Percentiles rank a stretch among this genome's conserved stretches.
Evolutionary conservation across 2,329 filamentous ascomycete genomes (phyloP).

Genomic region (Talaromyces sp.): DNA sequence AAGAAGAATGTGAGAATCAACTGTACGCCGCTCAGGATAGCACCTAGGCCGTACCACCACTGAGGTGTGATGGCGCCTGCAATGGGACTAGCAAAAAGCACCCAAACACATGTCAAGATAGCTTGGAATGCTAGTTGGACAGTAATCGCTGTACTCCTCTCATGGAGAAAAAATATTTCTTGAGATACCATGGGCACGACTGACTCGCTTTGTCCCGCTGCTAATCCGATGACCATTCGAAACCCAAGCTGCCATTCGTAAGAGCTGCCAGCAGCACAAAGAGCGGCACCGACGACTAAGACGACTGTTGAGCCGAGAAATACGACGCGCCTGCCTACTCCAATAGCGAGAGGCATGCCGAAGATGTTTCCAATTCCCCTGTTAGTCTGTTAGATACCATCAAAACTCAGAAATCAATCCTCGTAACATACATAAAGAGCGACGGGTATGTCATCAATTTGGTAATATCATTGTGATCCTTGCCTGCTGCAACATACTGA

Average conservation of each 20-base stretch:
- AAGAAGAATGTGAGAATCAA: slow-evolving; percentile 41
- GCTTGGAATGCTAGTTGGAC: slow-evolving; percentile 45
- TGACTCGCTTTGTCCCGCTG: slow-evolving; percentile 46
- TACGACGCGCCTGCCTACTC: slow-evolving; percentile 36
- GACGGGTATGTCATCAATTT: slow-evolving; percentile 38
- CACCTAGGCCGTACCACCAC: slow-evolving; percentile 48
- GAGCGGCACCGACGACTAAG: slow-evolving; percentile 30
- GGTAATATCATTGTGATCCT: slow-evolving; percentile 42
- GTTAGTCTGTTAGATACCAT: background rate
- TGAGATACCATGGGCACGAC: slow-evolving; percentile 45
- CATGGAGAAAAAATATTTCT: slow-evolving; percentile 48
- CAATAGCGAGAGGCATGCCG: slow-evolving; percentile 39
- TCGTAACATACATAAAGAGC: slow-evolving; percentile 28
- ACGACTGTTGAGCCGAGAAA: slow-evolving; percentile 33
- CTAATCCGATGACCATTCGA: slow-evolving; percentile 41
- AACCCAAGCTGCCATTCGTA: slow-evolving; percentile 42
- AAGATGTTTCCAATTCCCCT: slow-evolving; percentile 37
- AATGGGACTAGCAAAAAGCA: slow-evolving; percentile 45
- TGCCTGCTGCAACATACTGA: slow-evolving; percentile 37
- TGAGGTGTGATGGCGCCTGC: slow-evolving; percentile 42
- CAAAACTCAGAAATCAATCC: background rate
- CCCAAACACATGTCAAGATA: slow-evolving; percentile 39
- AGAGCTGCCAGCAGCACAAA: slow-evolving; percentile 30
- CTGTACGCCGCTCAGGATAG: slow-evolving; percentile 34
- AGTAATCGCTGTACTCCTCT: slow-evolving; percentile 42